These are phyloP conservation scores for Glaciozyma antarctica DNA, from an alignment of 768 basidiomycete genomes.

Conservation along the genomic window DNA sequence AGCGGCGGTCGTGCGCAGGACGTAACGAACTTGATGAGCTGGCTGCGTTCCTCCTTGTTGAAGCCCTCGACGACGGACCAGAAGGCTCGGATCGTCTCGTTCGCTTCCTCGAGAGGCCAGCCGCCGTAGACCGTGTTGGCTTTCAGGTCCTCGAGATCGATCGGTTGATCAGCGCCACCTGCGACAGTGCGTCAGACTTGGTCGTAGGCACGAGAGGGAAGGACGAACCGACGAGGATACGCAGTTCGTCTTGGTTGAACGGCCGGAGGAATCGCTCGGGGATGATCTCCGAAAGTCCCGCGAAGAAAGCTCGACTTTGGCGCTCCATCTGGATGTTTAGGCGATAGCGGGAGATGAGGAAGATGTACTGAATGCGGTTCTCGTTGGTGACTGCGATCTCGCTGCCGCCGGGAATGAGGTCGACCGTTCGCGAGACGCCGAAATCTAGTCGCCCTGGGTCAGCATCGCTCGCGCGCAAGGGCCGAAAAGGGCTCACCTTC, in stretches of 20 bases:
- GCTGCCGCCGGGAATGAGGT: constrained; percentile 71
- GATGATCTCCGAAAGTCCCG: constrained; percentile 84
- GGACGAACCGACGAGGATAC: constrained; percentile 66
- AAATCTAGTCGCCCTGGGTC: constrained; percentile 52
- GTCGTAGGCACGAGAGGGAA: too few relatives aligned
- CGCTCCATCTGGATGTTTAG: constrained; percentile 74
- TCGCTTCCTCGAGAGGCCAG: constrained; percentile 46
- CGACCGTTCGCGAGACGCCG: constrained; percentile 61
- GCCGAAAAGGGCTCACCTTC: constrained; percentile 52
- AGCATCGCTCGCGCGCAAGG: background rate
- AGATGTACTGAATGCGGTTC: constrained; percentile 82
- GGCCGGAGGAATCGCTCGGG: constrained; percentile 86
- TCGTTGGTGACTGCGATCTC: constrained; percentile 77
- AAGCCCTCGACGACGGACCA: constrained; percentile 81
- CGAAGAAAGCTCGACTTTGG: constrained; percentile 54
- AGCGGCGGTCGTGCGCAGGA: constrained; percentile 68
- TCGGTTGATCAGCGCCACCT: constrained; percentile 34
- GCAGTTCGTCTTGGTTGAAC: constrained; percentile 92
- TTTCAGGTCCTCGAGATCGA: constrained; percentile 60
- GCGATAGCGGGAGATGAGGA: constrained; percentile 75
- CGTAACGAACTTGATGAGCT: constrained; percentile 81
- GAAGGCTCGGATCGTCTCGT: constrained; percentile 64
- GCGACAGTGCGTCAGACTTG: background rate
- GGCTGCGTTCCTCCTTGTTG: constrained; percentile 65
- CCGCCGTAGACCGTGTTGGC: constrained; percentile 74